phyloP scores from a whole-genome alignment of 805 yeast genomes.

The Brettanomyces naardenensis region DNA sequence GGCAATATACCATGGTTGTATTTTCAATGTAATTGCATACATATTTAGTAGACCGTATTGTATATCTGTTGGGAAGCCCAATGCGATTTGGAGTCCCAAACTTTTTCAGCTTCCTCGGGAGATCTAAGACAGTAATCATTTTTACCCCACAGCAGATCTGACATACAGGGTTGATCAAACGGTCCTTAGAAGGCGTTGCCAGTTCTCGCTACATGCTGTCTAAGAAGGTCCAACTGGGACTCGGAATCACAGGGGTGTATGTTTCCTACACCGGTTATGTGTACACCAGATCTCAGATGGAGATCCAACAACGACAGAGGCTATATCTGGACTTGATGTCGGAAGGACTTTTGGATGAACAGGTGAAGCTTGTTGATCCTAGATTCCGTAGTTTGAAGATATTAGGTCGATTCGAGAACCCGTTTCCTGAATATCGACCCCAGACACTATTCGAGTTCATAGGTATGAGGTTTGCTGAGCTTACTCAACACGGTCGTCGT shows the following conservation, averaged over 20 bases:
- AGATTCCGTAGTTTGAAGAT: slow-evolving; percentile 44
- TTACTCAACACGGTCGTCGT: slow-evolving; percentile 49
- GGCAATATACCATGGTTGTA: no score
- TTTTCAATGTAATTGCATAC: no score
- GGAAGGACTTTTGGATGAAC: slow-evolving; percentile 3
- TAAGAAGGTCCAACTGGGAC: neutral
- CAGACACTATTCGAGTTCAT: slow-evolving; percentile 86
- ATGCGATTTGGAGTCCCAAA: no score
- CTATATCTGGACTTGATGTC: slow-evolving; percentile 4
- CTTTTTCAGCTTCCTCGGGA: no score
- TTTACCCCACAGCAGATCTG: no score
- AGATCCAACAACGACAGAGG: slow-evolving; percentile 39
- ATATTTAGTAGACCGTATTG: no score
- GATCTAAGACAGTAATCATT: no score
- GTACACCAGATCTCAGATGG: slow-evolving; percentile 43
- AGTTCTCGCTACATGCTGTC: neutral
- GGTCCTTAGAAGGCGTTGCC: no score
- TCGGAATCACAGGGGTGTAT: slow-evolving; percentile 35
- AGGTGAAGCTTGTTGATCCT: slow-evolving; percentile 5
- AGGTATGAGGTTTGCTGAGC: slow-evolving; percentile 61
- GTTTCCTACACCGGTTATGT: slow-evolving; percentile 60
- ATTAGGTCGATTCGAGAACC: slow-evolving; percentile 80
- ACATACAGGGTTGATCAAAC: no score
- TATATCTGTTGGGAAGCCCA: no score
- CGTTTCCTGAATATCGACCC: slow-evolving; percentile 82